Evolutionary conservation across 192 early-diverging fungal genomes (phyloP), one percentile per base, ranked within the genome.

Genomic region (Backusella tarrabulga): DNA sequence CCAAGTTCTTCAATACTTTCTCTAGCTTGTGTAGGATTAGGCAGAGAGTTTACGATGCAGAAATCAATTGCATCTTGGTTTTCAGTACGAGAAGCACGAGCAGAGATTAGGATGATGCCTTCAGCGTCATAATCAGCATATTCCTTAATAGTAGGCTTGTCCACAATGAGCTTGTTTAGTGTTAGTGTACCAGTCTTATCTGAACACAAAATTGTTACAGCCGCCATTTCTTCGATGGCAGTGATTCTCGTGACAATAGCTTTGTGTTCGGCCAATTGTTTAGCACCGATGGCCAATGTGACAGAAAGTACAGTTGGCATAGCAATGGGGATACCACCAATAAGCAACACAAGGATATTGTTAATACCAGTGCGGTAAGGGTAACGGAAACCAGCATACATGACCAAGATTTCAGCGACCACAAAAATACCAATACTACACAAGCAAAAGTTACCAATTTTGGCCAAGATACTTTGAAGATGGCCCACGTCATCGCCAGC

Each of bases 181-280:
- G 96, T 97, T 35, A 97, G 87, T n/a, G 96, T 97, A 79, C 96
- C 96, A 67, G 96, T 97, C 89, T 97, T 97, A 88, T 97, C 95
- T 32, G 94, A 95, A 87, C 94, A 96, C 79, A 97, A 92, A 75
- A 92, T 91, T 74, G 91, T 92, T 35, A 93, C 91, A 76, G 89
- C 91, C n/a, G 91, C 90, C 81, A 93, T 89, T 77, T 92, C 91
- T 82, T 94, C 92, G 73, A 95, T 93, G 19, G 93, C 93, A 72
- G 91, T 89, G 81, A 95, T 92, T 44, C 92, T 91, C 71, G 91
- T 92, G 46, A 93, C 92, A 75, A 95, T 91, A 46, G 92, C 93
- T 85, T 93, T 92, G 87, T 94, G 89, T 83, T 93, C 90, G 50
- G 93, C 93, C 46, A 95, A 84, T 84, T 94, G 91, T 78, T 91